These are phyloP conservation scores for Aplosporella prunicola DNA, from an alignment of 2,329 filamentous ascomycete species.

Conservation along the genomic window DNA sequence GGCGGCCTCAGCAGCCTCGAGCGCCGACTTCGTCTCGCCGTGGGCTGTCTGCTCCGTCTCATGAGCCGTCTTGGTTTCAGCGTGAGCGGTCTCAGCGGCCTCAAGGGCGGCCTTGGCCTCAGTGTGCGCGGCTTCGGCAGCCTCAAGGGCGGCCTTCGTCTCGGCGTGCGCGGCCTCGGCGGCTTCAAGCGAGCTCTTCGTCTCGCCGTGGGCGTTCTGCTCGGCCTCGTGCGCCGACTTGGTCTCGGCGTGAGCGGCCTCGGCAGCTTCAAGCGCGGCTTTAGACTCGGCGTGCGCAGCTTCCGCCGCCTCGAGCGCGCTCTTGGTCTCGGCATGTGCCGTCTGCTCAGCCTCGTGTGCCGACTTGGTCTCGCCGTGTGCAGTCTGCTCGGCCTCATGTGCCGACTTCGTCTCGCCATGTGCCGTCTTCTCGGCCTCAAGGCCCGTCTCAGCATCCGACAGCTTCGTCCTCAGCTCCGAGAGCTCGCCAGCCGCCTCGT, in stretches of 20 bases:
- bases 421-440: constrained; percentile 1
- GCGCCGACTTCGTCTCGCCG: constrained; percentile 13
- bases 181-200: background rate
- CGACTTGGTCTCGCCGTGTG: too few relatives aligned
- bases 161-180: constrained; percentile 8
- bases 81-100: constrained; percentile 7
- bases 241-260: constrained; percentile 2
- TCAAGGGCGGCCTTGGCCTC: constrained; percentile 13
- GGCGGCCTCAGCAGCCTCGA: constrained; percentile 8
- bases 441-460: constrained; percentile 4
- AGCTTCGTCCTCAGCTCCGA: constrained; percentile 6
- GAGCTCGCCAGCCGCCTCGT: constrained; percentile 6
- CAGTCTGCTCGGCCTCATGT: constrained; percentile 3
- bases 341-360: constrained; percentile 7
- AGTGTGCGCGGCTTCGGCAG: constrained; percentile 8
- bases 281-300: constrained; percentile 1
- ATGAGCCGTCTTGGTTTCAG: constrained; percentile 1
- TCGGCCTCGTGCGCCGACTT: constrained; percentile 5
- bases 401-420: constrained; percentile 1
- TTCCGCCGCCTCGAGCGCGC: constrained; percentile 5
- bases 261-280: constrained; percentile 6
- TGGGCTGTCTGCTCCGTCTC: constrained; percentile 7
- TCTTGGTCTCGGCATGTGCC: constrained; percentile 1
- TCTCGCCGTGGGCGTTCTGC: constrained; percentile 2
- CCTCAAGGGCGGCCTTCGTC: constrained; percentile 5